Conservation (phyloP, 169 alveolate genomes). For the Cryptosporidium xiaoi region DNA sequence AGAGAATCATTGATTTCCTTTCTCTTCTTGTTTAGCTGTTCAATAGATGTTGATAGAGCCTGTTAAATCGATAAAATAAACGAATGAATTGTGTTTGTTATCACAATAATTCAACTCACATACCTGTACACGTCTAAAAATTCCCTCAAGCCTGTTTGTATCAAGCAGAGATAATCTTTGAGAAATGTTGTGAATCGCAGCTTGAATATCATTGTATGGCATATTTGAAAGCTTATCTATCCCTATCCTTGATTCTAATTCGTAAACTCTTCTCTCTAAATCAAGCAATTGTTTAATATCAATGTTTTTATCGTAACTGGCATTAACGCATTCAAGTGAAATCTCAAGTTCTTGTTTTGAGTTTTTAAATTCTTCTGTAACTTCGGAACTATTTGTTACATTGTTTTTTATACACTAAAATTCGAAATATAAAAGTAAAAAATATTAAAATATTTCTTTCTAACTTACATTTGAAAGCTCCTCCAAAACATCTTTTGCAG, state of each 20-base stretch:
- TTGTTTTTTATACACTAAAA: not conserved
- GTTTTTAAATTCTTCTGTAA: not conserved
- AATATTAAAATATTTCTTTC: not conserved
- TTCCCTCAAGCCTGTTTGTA: slow-evolving; percentile 78
- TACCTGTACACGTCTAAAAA: slow-evolving; percentile 78
- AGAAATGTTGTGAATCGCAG: slow-evolving; percentile 77
- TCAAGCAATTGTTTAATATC: slow-evolving; percentile 75
- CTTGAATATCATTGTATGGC: slow-evolving; percentile 79
- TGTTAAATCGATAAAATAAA: not conserved
- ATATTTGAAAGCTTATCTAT: slow-evolving; percentile 77
- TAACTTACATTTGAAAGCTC: slow-evolving; percentile 62
- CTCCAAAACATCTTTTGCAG: slow-evolving; percentile 35
- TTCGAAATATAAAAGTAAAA: not conserved
- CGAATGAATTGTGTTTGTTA: not conserved
- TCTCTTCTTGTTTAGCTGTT: slow-evolving; percentile 65
- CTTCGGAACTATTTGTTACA: not conserved
- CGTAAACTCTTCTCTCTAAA: slow-evolving; percentile 77
- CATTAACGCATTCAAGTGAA: slow-evolving; percentile 46
- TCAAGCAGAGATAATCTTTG: slow-evolving; percentile 78
- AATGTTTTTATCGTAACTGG: slow-evolving; percentile 52
- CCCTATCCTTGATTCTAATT: slow-evolving; percentile 77
- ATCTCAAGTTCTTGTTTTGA: slow-evolving; percentile 28
- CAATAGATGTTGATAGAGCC: slow-evolving; percentile 71
- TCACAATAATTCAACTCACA: not conserved
- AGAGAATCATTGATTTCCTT: slow-evolving; percentile 51